Base-by-base conservation (phyloP, 495 filamentous ascomycete genomes). In the Aspergillus cavernicola region DNA sequence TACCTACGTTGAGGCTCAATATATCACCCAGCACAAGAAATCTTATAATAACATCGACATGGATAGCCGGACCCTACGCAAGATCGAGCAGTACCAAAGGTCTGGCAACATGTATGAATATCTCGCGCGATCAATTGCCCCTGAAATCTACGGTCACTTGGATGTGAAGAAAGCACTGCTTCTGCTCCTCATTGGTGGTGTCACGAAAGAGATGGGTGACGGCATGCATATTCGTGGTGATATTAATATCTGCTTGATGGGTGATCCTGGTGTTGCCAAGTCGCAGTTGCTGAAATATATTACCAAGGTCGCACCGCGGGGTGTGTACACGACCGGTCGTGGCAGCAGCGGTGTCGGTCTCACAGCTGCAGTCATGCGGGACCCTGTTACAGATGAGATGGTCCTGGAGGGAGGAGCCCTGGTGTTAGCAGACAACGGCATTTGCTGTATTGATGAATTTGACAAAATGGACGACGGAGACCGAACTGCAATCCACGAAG, bases 401-500 rank as follows among this genome's bases (percentile, higher is more conserved):
- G 87, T 98, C 11, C 80, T 98, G 35, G 93, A 98, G 73, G 95
- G 95, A 32, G 93, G 93, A 69, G 93, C 93, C 12, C 78, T 98
- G 19, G 93, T 98, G 28, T 77, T 98, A 2, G 95, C 93, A 23
- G 93, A 98, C 66, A 97, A 97, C 62, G 93, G 93, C 59, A 95
- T 96, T 70, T 98, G 93, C 83, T 98, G 93, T 67, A 98, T 98
- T 71, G 93, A 98, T 75, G 93, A 98, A 68, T 98, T 98, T 65
- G 93, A 98, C 78, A 98, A 98, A 74, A 98, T 98, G 93, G 95
- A 97, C 65, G 93, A 98, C 65, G 80, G 82, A 48, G 95, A 97
- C 68, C 82, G 93, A 53, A 97, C 93, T 0, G 95, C 95, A 24
- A 97, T 98, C 64, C 93, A 98, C 79, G 93, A 98, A 84, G 93